Evolutionary conservation across 2,329 filamentous ascomycete species (phyloP).

Genomic region (Hypoxylon sp.): DNA sequence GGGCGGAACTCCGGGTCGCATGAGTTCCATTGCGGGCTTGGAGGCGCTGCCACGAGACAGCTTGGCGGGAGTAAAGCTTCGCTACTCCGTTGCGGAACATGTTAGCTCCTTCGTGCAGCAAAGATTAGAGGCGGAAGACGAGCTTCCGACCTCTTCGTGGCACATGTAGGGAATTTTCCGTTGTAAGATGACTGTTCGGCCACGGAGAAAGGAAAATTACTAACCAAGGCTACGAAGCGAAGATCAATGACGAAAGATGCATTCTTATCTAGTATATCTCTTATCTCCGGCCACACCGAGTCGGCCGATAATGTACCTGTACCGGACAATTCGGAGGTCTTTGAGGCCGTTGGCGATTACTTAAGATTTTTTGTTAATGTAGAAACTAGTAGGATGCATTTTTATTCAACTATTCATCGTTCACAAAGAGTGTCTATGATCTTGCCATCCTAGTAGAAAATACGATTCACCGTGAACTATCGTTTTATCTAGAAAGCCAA

Average conservation of each 20-base stretch:
- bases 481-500: not conserved
- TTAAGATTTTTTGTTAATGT: not conserved
- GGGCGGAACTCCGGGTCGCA: constrained; percentile 5
- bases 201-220: constrained; percentile 17
- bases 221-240: constrained; percentile 17
- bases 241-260: constrained; percentile 43
- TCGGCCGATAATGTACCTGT: constrained; percentile 6
- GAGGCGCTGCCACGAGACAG: constrained; percentile 15
- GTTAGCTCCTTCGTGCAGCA: constrained; percentile 31
- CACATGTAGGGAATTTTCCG: constrained; percentile 26
- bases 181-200: not conserved
- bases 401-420: not conserved
- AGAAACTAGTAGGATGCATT: not conserved
- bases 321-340: constrained; percentile 12
- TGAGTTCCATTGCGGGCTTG: constrained; percentile 11
- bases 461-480: not conserved
- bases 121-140: constrained; percentile 36
- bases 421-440: not conserved
- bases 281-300: constrained; percentile 41
- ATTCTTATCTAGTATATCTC: constrained; percentile 34
- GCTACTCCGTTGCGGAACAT: constrained; percentile 52
- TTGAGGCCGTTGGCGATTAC: constrained; percentile 16
- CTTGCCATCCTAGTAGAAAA: not conserved
- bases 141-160: constrained; percentile 34
- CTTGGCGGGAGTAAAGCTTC: constrained; percentile 43